Evolutionary conservation across 2,329 filamentous ascomycete genomes (phyloP), one percentile per base, ranked within the genome.

Genomic region (Exophiala lecanii-corni): DNA sequence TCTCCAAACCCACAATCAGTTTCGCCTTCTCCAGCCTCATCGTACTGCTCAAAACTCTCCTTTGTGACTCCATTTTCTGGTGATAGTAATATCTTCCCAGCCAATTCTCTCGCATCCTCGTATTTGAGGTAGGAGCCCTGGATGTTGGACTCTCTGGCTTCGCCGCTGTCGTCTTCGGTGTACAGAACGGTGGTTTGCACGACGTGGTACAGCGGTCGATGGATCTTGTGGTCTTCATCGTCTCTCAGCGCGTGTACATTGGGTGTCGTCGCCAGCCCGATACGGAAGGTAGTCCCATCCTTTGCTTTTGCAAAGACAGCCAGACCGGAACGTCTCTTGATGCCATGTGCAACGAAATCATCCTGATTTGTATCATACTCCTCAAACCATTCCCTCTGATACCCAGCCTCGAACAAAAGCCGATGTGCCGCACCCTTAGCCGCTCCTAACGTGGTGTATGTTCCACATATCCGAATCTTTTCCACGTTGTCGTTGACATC

Each of bases 1-100:
- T 60, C 58, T 2, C 59, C 58, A 47, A 54, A 60, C 13, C 57
- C 59, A 21, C 57, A 60, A 25, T 61, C 58, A 7, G 37, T 53
- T 23, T 60, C 55, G 9, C 43, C 37, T 5, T 47, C 44, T 2
- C 18, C 55, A 1, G 57, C 58, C 41, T 60, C 55, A 13, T 55
- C 53, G 37, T 59, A 61, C 44, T 54, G 36, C 1, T 44, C 57
- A 45, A 55, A 61, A 5, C 46, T 57, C 26, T 60, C 57, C 31
- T 53, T 54, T 9, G 50, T 50, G 15, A 57, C 33, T 4, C 47
- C 51, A 25, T 52, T 42, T 37, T 54, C 51, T 1, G 43, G 41
- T 2, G 42, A 43, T 16, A 60, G 36, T 15, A 60, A 42, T 7
- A 56, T 53, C 9, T 38, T 18, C 28, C 32, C 47, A 15, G 58